phyloP scores from a whole-genome alignment of 2,329 filamentous ascomycete genomes.

The Cytospora mali region DNA sequence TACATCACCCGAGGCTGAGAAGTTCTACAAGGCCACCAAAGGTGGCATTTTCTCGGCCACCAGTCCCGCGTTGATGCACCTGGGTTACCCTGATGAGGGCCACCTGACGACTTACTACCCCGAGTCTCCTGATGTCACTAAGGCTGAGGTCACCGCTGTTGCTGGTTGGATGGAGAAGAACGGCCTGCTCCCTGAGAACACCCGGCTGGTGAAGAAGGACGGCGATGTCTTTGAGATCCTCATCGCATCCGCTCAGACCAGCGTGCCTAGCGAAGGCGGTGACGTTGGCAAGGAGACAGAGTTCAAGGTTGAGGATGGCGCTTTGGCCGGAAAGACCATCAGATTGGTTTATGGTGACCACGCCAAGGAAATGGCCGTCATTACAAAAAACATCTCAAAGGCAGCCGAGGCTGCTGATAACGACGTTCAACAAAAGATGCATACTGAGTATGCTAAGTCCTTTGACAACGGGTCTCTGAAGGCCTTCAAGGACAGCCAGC shows the following conservation, averaged over 20 bases:
- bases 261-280: slow-evolving; percentile 62
- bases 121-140: slow-evolving; percentile 71
- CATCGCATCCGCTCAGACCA: slow-evolving; percentile 68
- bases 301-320: slow-evolving; percentile 62
- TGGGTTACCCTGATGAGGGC: slow-evolving; percentile 74
- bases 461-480: slow-evolving; percentile 75
- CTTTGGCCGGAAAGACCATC: slow-evolving; percentile 67
- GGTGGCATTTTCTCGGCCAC: slow-evolving; percentile 73
- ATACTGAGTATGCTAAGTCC: slow-evolving; percentile 72
- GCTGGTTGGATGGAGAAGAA: slow-evolving; percentile 75
- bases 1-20: slow-evolving; percentile 61
- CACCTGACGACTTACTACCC: slow-evolving; percentile 85
- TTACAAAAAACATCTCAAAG: slow-evolving; percentile 67
- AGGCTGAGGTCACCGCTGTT: slow-evolving; percentile 72
- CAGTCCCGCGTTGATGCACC: slow-evolving; percentile 67
- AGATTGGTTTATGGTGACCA: slow-evolving; percentile 77
- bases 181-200: slow-evolving; percentile 75
- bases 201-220: slow-evolving; percentile 67
- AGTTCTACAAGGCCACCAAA: slow-evolving; percentile 67
- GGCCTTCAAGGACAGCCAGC: slow-evolving; percentile 78
- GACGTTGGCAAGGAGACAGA: slow-evolving; percentile 69
- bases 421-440: slow-evolving; percentile 73
- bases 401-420: slow-evolving; percentile 73
- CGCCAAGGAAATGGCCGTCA: slow-evolving; percentile 68
- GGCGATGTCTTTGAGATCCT: slow-evolving; percentile 70